These are phyloP conservation scores for Solanum chilense DNA, from an alignment of 257 asterid species.

Conservation along the genomic window DNA sequence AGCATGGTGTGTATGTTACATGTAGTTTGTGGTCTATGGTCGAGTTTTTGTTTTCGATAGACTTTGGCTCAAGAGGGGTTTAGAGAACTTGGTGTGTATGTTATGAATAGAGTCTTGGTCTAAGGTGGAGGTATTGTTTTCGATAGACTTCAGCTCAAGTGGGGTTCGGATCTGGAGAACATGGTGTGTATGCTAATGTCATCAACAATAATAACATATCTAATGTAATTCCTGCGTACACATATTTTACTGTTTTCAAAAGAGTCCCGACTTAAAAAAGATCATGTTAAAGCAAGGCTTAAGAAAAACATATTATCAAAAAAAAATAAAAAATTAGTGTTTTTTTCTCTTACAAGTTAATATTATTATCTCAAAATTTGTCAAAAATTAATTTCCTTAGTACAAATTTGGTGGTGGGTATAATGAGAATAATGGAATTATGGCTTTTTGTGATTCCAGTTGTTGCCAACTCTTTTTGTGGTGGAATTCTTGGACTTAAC, in stretches of 20 bases:
- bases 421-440: conserved; percentile 8
- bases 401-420: not conserved
- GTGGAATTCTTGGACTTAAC: conserved; percentile 1
- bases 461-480: not conserved
- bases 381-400: not conserved
- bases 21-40: too few species aligned
- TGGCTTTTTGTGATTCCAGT: not conserved
- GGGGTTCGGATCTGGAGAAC: not conserved
- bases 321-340: not conserved
- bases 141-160: too few species aligned
- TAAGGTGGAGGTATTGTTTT: not conserved
- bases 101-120: too few species aligned
- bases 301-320: not conserved
- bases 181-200: not conserved
- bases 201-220: too few species aligned
- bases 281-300: not conserved
- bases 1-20: too few species aligned
- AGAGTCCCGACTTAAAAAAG: not conserved
- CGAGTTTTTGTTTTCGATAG: too few species aligned
- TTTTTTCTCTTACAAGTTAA: not conserved
- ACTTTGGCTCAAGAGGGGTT: too few species aligned
- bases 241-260: too few species aligned
- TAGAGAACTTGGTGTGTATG: not conserved
- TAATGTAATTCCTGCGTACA: too few species aligned
- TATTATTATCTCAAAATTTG: not conserved